Evolutionary conservation across 495 filamentous ascomycete genomes (phyloP).

Genomic region (Penicillium bialowiezense): DNA sequence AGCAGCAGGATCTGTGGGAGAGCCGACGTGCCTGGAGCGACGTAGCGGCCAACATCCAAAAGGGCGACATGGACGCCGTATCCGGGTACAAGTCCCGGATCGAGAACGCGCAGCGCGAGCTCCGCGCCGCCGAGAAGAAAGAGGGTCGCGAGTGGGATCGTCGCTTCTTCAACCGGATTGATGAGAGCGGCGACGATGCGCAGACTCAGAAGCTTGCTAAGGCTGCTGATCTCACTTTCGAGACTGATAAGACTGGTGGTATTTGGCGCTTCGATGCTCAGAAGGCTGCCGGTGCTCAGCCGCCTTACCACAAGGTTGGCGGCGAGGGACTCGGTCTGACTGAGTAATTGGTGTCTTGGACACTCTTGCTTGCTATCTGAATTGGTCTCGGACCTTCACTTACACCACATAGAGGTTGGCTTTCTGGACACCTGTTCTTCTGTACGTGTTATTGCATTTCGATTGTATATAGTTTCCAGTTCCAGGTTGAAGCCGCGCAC

Average conservation of each 20-base stretch:
- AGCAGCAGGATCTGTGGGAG: conserved; percentile 84
- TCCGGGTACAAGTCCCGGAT: conserved; percentile 80
- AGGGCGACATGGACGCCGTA: conserved; percentile 80
- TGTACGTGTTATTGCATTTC: conserved; percentile 20
- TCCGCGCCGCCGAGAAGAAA: conserved; percentile 75
- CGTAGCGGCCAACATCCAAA: conserved; percentile 74
- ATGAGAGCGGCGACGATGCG: conserved; percentile 47
- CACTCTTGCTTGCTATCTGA: neutral
- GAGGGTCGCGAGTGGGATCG: conserved; percentile 80
- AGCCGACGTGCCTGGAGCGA: conserved; percentile 84
- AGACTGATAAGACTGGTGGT: conserved; percentile 80
- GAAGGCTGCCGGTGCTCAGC: conserved; percentile 53
- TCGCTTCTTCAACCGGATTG: conserved; percentile 69
- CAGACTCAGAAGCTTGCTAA: conserved; percentile 58
- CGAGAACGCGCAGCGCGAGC: conserved; percentile 83
- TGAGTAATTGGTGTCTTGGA: conserved; percentile 10
- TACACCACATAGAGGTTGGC: conserved; percentile 21
- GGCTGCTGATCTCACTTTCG: conserved; percentile 52
- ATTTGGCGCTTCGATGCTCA: conserved; percentile 79
- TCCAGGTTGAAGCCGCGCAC: conserved; percentile 3
- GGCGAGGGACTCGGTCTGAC: conserved; percentile 39
- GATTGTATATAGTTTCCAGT: conserved; percentile 27
- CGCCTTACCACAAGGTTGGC: conserved; percentile 43
- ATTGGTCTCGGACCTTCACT: neutral
- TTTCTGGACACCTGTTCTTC: conserved; percentile 11